These are phyloP conservation scores for Claviceps purpurea DNA, from an alignment of 2,329 filamentous ascomycete genomes.

Conservation along the genomic window DNA sequence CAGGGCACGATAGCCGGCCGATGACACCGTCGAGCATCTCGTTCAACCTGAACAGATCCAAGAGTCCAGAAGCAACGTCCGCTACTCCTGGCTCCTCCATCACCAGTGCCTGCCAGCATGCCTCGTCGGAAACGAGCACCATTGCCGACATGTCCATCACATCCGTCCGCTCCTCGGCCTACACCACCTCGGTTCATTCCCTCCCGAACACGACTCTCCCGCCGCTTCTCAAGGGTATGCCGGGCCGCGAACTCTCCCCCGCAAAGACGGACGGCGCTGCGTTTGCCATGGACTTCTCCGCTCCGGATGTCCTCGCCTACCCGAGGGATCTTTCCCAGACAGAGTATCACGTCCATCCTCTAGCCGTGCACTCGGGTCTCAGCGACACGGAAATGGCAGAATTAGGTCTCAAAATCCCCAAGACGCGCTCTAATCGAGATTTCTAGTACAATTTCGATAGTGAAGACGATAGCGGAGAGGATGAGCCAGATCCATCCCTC, in stretches of 20 bases:
- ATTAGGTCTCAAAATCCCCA: constrained; percentile 22
- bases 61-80: constrained; percentile 3
- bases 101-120: neutral
- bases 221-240: constrained; percentile 32
- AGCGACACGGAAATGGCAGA: constrained; percentile 14
- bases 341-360: constrained; percentile 23
- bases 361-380: constrained; percentile 15
- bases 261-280: constrained; percentile 24
- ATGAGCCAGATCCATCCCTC: neutral
- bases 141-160: constrained; percentile 2
- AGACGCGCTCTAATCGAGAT: constrained; percentile 19
- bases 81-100: neutral
- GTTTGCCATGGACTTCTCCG: constrained; percentile 19
- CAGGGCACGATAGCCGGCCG: neutral
- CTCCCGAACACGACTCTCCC: constrained; percentile 10
- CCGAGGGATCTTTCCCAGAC: constrained; percentile 21
- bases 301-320: constrained; percentile 18
- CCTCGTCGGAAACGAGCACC: constrained; percentile 1
- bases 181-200: constrained; percentile 1
- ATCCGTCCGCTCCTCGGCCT: constrained; percentile 2
- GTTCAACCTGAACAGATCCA: constrained; percentile 4
- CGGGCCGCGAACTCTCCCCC: constrained; percentile 24
- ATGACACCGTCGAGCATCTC: constrained; percentile 7
- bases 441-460: constrained; percentile 26
- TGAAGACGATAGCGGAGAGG: constrained; percentile 15